A percentile compares a stretch with the other conserved stretches of the same genome.
Evolutionary conservation across 106 monocot genomes (phyloP).

Genomic region (Dioscorea alata): DNA sequence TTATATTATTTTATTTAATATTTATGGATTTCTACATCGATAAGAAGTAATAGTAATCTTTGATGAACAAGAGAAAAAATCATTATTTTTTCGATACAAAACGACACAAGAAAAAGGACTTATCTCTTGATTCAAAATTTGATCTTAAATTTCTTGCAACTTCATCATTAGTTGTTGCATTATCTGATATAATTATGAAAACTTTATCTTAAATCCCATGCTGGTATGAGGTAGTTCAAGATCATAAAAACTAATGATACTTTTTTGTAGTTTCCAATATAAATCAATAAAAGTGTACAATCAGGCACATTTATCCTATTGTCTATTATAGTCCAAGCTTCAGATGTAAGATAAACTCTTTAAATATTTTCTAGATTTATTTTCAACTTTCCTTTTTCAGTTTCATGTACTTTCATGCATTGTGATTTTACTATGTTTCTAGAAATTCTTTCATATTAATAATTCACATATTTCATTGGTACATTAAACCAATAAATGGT

Average conservation of each 20-base stretch:
- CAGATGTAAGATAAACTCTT: background rate
- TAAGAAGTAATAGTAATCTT: no score
- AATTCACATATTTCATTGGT: no score
- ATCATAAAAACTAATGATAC: background rate
- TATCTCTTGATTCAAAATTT: background rate
- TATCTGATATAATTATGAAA: background rate
- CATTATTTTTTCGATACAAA: no score
- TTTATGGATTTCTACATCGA: no score
- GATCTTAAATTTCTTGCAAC: background rate
- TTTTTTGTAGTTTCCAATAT: background rate
- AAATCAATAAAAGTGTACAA: background rate
- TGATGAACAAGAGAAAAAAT: no score
- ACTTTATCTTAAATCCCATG: background rate
- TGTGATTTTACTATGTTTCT: no score
- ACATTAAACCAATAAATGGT: no score
- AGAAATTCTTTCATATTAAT: no score
- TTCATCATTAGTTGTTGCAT: background rate
- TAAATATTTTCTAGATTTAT: background rate
- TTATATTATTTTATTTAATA: no score
- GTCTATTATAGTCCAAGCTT: background rate
- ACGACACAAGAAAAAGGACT: no score
- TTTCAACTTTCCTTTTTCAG: no score
- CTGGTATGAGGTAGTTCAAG: background rate
- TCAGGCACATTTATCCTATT: background rate
- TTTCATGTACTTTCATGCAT: no score